Base-by-base conservation (phyloP, 805 yeast species). In the Yarrowia alimentaria region DNA sequence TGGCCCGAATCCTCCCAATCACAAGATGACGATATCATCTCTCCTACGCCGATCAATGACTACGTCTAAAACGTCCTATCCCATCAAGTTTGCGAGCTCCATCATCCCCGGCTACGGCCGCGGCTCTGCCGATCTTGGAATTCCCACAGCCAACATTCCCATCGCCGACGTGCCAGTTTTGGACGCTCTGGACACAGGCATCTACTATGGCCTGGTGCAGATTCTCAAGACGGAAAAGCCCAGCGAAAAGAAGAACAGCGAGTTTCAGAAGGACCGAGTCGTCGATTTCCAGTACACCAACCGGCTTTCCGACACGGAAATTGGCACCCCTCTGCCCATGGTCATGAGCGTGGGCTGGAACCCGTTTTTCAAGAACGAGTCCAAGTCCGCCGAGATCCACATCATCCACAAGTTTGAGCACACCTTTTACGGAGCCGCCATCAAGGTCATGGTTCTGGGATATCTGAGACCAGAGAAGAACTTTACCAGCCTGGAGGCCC, bases 301-400 rank as follows among this genome's bases (percentile, higher is more conserved):
- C 5, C 59, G 65, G 8, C 67, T 89, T 38, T 22, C 52, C n/a
- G 20, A 48, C 0, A 60, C 58, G 3, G 77, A 74, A 31, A 68
- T 74, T 2, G 72, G 73, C 45, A 67, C 68, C 14, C 74, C 73
- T 1, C 69, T 80, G 19, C 97, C 97, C 0, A 88, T 89, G 82
- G 99, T 93, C 7, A 83, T 91, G 86, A 86, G 96, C 7, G 75
- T 93, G 14, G 99, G 99, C 1, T 87, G 89, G 85, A 93, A 93
- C 63, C 98, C 99, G 29, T 91, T 83, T 64, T 93, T 80, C 68
- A 77, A 81, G 19, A 90, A 93, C 66, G 73, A 78, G 43, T 76
- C 77, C 58, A 87, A 86, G 67, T 81, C 95, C 0, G 94, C 93
- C 3, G 76, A 93, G 60, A 71, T 93, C 17, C 96, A 93, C 65